Conservation (phyloP, 495 filamentous ascomycete genomes). For the Penicillium parvum region DNA sequence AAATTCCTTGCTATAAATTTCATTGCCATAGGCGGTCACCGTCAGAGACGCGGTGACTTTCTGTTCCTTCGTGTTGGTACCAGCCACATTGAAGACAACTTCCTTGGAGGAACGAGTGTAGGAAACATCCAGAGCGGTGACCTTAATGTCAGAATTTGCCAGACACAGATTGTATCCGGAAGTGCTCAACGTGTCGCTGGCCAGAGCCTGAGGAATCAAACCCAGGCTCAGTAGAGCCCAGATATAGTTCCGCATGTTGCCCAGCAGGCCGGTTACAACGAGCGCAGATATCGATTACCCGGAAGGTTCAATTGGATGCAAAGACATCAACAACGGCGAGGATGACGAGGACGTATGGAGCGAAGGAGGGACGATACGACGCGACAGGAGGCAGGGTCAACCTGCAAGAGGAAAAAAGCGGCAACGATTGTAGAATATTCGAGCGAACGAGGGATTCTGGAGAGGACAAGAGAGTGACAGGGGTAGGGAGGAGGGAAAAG, state of each 20-base stretch:
- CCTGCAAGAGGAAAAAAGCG: conserved; percentile 14
- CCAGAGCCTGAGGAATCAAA: conserved; percentile 45
- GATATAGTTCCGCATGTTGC: conserved; percentile 29
- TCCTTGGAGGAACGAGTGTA: conserved; percentile 70
- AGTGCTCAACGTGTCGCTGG: conserved; percentile 72
- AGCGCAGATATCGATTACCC: neutral
- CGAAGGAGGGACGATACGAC: neutral
- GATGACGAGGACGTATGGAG: conserved; percentile 2
- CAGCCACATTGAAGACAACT: conserved; percentile 79
- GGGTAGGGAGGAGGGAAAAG: neutral
- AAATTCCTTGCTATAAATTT: conserved; percentile 76
- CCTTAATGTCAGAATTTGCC: conserved; percentile 58
- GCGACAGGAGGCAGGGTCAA: conserved; percentile 26
- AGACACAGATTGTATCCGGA: conserved; percentile 74
- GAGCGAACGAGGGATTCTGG: neutral
- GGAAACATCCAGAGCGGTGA: conserved; percentile 69
- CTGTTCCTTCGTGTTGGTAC: conserved; percentile 65
- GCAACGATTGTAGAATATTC: too few species aligned
- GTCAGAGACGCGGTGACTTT: conserved; percentile 77
- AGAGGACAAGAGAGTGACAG: conserved; percentile 1
- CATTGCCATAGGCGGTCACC: conserved; percentile 80
- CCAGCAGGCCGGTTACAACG: neutral
- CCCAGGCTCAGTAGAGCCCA: conserved; percentile 30
- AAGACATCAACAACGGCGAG: conserved; percentile 2
- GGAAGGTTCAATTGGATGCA: neutral